A percentile compares a stretch with the other conserved stretches of the same genome.
These are phyloP conservation scores for Ceratocystis variospora DNA, from an alignment of 2,329 filamentous ascomycete genomes.

Conservation along the genomic window DNA sequence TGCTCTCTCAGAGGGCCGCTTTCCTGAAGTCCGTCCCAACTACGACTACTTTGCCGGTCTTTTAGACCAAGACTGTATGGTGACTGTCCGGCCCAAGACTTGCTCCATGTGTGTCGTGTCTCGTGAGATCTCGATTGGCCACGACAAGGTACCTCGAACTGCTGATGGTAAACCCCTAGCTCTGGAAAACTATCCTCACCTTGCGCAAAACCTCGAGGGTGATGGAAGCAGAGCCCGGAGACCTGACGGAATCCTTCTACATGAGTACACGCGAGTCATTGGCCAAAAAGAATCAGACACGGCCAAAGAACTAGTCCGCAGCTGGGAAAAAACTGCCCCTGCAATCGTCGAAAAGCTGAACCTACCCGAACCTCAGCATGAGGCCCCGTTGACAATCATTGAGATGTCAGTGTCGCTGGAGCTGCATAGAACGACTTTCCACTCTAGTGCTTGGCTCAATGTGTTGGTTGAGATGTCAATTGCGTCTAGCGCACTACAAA, in stretches of 20 bases:
- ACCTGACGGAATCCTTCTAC: constrained; percentile 39
- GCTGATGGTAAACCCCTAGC: constrained; percentile 33
- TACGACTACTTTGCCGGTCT: constrained; percentile 49
- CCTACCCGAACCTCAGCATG: constrained; percentile 32
- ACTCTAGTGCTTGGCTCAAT: constrained; percentile 45
- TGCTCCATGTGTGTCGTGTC: constrained; percentile 47
- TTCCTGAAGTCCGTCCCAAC: constrained; percentile 46
- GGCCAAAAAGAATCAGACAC: constrained; percentile 43
- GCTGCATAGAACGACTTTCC: constrained; percentile 44
- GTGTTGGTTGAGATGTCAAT: constrained; percentile 47
- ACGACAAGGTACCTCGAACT: constrained; percentile 33
- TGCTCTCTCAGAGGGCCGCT: constrained; percentile 43
- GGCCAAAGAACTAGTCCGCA: constrained; percentile 37
- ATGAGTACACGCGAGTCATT: constrained; percentile 44
- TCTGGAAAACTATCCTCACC: constrained; percentile 39
- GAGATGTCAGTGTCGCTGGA: constrained; percentile 50
- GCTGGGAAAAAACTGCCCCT: constrained; percentile 47
- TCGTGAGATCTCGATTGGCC: constrained; percentile 37
- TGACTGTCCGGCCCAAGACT: constrained; percentile 42
- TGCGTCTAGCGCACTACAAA: constrained; percentile 38
- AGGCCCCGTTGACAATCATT: constrained; percentile 43
- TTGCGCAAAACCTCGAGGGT: constrained; percentile 41
- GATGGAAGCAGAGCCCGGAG: constrained; percentile 37
- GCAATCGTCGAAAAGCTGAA: constrained; percentile 41
- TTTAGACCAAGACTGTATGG: constrained; percentile 38